Percentiles rank a stretch among this genome's conserved stretches.
Evolutionary conservation across 2,329 filamentous ascomycete species (phyloP).

Genomic region (Alternaria rosae): DNA sequence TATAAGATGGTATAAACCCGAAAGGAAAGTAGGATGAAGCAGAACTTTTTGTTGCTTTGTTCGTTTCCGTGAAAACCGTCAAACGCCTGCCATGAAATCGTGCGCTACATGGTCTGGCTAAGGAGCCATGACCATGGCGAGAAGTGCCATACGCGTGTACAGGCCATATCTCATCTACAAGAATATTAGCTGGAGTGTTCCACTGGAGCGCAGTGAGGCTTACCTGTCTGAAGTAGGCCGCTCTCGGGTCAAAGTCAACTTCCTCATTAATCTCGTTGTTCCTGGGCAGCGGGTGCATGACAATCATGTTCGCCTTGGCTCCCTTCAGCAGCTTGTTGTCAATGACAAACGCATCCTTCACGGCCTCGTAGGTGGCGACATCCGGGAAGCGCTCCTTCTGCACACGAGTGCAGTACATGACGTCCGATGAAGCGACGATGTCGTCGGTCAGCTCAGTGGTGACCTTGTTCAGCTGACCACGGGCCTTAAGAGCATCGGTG

Average conservation of each 20-base stretch:
- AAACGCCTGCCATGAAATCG: slow-evolving; percentile 16
- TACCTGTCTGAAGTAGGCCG: slow-evolving; percentile 99
- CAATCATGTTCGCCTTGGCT: slow-evolving; percentile 90
- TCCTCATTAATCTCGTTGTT: slow-evolving; percentile 95
- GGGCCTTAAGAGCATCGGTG: slow-evolving; percentile 72
- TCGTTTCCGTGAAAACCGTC: slow-evolving; percentile 21
- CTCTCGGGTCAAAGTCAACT: slow-evolving; percentile 95
- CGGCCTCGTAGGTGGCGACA: slow-evolving; percentile 78
- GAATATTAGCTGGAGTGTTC: slow-evolving; percentile 52
- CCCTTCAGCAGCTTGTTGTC: slow-evolving; percentile 89
- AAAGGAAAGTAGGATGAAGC: neutral
- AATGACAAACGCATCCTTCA: slow-evolving; percentile 89
- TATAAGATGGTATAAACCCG: slow-evolving; percentile 14
- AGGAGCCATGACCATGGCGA: slow-evolving; percentile 86
- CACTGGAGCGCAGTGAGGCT: slow-evolving; percentile 50
- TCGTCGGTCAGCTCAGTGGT: slow-evolving; percentile 82
- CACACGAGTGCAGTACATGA: slow-evolving; percentile 95
- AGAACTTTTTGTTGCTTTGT: slow-evolving; percentile 11
- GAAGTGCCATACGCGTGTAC: slow-evolving; percentile 96
- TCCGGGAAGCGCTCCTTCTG: slow-evolving; percentile 96
- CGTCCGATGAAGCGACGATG: slow-evolving; percentile 84
- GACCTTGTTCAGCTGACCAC: slow-evolving; percentile 80
- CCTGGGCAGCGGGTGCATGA: slow-evolving; percentile 93
- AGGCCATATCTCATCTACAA: slow-evolving; percentile 93
- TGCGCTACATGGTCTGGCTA: slow-evolving; percentile 28